phyloP scores from a whole-genome alignment of 2,329 filamentous ascomycete species.

The Epicoccum sorghinum region DNA sequence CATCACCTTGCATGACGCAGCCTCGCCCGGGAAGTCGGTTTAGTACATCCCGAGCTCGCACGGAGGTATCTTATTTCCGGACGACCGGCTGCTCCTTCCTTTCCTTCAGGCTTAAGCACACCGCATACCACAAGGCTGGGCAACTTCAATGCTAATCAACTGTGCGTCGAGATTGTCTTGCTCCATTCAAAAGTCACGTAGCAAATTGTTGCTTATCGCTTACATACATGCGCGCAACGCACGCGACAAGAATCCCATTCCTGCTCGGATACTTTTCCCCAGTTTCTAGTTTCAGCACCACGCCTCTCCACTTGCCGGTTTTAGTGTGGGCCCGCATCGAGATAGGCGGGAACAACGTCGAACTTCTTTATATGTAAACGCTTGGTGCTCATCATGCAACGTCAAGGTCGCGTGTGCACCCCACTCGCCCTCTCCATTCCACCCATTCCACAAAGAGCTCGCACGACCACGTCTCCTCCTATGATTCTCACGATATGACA shows the following conservation, averaged over 20 bases:
- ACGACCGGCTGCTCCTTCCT: slow-evolving; percentile 3
- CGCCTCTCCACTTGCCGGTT: slow-evolving; percentile 9
- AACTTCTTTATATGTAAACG: not conserved
- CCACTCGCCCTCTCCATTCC: too few species aligned
- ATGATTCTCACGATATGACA: not conserved
- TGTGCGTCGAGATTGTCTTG: too few species aligned
- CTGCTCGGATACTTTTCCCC: not conserved
- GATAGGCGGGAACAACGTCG: not conserved
- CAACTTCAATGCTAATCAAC: too few species aligned
- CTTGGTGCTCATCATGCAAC: too few species aligned
- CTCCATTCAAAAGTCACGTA: too few species aligned
- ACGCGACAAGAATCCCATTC: not conserved
- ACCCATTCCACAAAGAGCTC: not conserved
- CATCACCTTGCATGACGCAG: not conserved
- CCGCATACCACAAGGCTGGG: too few species aligned
- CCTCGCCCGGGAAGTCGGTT: not conserved
- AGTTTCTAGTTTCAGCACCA: not conserved
- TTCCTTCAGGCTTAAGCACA: not conserved
- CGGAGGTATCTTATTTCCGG: slow-evolving; percentile 6
- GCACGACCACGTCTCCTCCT: not conserved
- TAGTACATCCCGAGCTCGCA: slow-evolving; percentile 4
- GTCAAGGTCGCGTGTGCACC: too few species aligned
- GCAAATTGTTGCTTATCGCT: too few species aligned
- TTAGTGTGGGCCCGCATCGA: not conserved
- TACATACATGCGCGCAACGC: not conserved